Base-by-base conservation (phyloP, 202 grass and related monocot genomes). In the Panicum hallii region DNA sequence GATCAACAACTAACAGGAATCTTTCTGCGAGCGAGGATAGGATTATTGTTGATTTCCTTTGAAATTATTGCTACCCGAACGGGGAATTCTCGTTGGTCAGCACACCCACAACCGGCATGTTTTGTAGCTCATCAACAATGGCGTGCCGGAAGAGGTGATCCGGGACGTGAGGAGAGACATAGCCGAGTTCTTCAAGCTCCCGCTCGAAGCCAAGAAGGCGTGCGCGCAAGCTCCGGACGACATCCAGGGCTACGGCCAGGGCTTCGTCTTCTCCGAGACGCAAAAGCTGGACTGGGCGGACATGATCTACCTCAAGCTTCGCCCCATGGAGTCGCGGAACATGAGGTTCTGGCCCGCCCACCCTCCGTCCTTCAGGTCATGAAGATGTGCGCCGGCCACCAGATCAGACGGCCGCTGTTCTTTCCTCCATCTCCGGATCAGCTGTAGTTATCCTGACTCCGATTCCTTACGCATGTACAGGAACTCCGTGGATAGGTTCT, bases 401-500 rank as follows among this genome's bases (percentile, higher is more conserved):
- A 32, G 32, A 32, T 32, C 32, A 32, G 32, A 32, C 32, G 32
- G 3, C 36, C 36, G 36, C 36, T 38, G 36, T 38, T 38, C 36
- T 38, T 38, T 38, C 36, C 36, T 38, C 3, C 36, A 38, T 38
- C 36, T 38, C 3, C 1, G 2, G 36, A 38, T 38, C 36, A 38
- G 36, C 4, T 38, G 36, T 4, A 4, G 36, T 38, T 38, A 38
- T 4, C 36, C 36, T 38, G 36, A 38, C 36, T 38, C 36, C 36
- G 36, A 38, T 38, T 38, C 3, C 36, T 38, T 4, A 38, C 36
- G 36, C 36, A 38, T 38, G 2, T 38, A 3, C 36, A 56, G 87
- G 67, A 26, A 15, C 61, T 80, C 87, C 14, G n/a, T 94, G 3
- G 87, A 86, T 13, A 17, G 26, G 55, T 92, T 66, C 83, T 89